A percentile compares a stretch with the other conserved stretches of the same genome.
These are phyloP conservation scores for Solanum gracilifrons DNA, from an alignment of 257 asterid species.

Conservation along the genomic window DNA sequence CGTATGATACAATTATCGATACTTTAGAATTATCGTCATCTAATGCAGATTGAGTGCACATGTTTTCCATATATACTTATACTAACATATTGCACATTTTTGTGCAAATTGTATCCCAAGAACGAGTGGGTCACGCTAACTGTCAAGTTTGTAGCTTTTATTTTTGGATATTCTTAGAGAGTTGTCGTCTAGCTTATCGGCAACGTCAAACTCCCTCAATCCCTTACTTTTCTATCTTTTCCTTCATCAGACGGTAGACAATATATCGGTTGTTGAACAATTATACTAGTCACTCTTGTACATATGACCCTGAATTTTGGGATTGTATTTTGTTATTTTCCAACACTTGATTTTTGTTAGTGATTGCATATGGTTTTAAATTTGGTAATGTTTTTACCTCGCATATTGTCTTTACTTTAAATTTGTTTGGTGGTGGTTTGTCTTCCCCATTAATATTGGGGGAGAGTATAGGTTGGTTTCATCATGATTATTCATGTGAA, in stretches of 20 bases:
- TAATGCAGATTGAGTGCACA: not conserved
- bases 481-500: not conserved
- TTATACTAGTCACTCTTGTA: too few species aligned
- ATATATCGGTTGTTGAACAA: too few species aligned
- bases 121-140: not conserved
- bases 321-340: too few species aligned
- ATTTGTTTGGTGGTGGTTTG: not conserved
- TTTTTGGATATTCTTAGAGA: not conserved
- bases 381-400: not conserved
- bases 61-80: not conserved
- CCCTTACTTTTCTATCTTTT: not conserved
- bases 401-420: too few species aligned
- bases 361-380: too few species aligned
- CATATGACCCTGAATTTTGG: too few species aligned
- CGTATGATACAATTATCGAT: too few species aligned
- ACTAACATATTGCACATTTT: not conserved
- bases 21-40: not conserved
- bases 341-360: too few species aligned
- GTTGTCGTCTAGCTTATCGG: not conserved
- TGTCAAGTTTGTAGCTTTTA: not conserved
- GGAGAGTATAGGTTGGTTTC: not conserved
- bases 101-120: not conserved
- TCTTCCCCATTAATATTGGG: not conserved
- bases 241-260: too few species aligned
- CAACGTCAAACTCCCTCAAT: not conserved